phyloP scores from a whole-genome alignment of 2,329 filamentous ascomycete genomes.

The Fusarium mangiferae region DNA sequence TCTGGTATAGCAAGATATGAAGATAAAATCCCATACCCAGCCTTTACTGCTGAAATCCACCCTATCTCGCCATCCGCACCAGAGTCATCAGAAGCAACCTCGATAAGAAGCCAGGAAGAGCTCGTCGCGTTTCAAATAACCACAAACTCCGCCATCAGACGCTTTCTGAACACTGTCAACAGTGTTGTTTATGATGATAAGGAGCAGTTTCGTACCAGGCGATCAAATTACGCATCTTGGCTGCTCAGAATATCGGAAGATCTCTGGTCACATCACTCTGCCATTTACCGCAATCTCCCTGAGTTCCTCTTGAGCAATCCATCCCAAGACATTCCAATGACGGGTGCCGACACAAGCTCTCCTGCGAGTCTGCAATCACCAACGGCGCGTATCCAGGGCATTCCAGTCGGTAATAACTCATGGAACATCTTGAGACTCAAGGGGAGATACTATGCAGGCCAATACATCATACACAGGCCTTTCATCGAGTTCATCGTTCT shows the following conservation, averaged over 20 bases:
- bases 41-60: neutral
- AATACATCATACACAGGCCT: constrained; percentile 47
- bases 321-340: neutral
- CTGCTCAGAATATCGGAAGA: constrained; percentile 41
- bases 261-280: constrained; percentile 42
- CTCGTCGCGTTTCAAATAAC: constrained; percentile 46
- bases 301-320: constrained; percentile 33
- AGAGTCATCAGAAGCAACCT: neutral
- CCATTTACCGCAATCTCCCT: constrained; percentile 44
- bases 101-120: constrained; percentile 25
- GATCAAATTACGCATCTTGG: constrained; percentile 41
- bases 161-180: constrained; percentile 46
- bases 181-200: constrained; percentile 45
- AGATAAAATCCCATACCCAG: constrained; percentile 33
- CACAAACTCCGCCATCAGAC: constrained; percentile 46
- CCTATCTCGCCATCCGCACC: neutral
- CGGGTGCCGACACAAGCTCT: neutral
- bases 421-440: constrained; percentile 46
- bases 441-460: constrained; percentile 45
- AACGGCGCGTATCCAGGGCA: neutral
- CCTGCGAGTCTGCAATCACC: neutral
- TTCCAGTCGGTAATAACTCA: constrained; percentile 38
- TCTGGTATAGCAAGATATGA: constrained; percentile 47
- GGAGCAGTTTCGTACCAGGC: constrained; percentile 37
- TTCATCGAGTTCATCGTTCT: constrained; percentile 45